phyloP scores from a whole-genome alignment of 2,329 filamentous ascomycete species.

The Moelleriella libera region DNA sequence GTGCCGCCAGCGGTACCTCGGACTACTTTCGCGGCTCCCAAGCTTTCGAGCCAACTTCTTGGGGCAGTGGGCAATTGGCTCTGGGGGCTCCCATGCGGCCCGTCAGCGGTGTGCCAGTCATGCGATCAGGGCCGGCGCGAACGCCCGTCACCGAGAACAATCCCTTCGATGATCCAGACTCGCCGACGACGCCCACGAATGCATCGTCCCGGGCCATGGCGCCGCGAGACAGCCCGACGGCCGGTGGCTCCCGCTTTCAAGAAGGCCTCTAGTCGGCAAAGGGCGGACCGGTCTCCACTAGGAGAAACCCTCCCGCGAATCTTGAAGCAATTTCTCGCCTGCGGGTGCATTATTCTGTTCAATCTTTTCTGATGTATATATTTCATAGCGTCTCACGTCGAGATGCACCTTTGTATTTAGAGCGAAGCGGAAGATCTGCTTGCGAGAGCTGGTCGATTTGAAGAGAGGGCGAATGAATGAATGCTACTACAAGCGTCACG shows the following conservation, averaged over 20 bases:
- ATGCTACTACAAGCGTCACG: too few relatives aligned
- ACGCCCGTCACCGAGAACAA: constrained; percentile 41
- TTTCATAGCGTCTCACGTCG: neutral
- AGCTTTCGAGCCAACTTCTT: constrained; percentile 22
- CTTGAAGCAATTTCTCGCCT: too few relatives aligned
- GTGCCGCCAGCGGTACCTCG: constrained; percentile 32
- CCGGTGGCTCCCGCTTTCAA: constrained; percentile 24
- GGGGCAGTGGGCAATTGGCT: constrained; percentile 27
- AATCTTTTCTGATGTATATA: constrained; percentile 4
- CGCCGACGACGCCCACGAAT: constrained; percentile 10
- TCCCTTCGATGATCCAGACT: constrained; percentile 24
- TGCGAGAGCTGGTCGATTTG: too few relatives aligned
- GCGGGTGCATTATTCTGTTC: neutral
- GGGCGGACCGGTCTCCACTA: too few relatives aligned
- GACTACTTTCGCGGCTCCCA: constrained; percentile 40
- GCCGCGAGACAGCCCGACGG: constrained; percentile 18
- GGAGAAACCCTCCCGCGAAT: too few relatives aligned
- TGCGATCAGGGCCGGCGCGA: constrained; percentile 51
- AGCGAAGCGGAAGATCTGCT: neutral
- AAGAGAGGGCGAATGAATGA: too few relatives aligned
- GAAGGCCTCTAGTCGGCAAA: constrained; percentile 18
- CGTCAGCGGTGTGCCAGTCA: constrained; percentile 44
- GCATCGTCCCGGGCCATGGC: constrained; percentile 16
- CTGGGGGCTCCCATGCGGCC: constrained; percentile 45
- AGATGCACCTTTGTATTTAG: constrained; percentile 2